Base-by-base conservation (phyloP, 1,139 yeast species). In the Candida sp. region DNA sequence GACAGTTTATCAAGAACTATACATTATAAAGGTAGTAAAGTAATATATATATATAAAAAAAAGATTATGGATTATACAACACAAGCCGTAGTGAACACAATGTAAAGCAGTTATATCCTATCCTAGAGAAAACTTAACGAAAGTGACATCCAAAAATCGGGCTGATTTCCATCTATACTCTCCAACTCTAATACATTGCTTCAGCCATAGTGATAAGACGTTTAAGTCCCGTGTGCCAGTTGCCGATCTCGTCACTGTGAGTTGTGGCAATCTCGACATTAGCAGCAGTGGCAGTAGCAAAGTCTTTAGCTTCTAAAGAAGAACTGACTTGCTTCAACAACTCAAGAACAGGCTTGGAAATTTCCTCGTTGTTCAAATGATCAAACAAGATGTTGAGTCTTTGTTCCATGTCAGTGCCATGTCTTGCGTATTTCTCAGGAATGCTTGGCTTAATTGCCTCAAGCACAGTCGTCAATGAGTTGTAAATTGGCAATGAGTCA, bases 161-260 rank as follows among this genome's bases (percentile, higher is more conserved):
- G 17, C 2, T 17, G 17, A 17, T 17, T 17, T 17, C 17, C 17
- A 17, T 17, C 17, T 17, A 17, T 17, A 17, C 17, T 17, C 17
- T 17, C 17, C 17, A 17, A 17, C 27, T 31, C 51, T 57, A 59
- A 48, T 60, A 67, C 64, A 75, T 67, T 17, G 83, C 86, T 59
- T 80, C 84, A 43, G 80, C 83, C 85, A 94, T 89, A 55, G 88
- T 90, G 55, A 94, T 85, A 59, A 94, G 80, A 61, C 98, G 84
- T 71, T 89, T 91, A 48, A 94, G 88, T 62, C 99, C 99, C 27
- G 90, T 85, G 74, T 90, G 85, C 99, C 99, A 94, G 61, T 88
- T 85, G 9, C 97, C 97, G 58, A 90, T 84, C 67, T 93, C 97
- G 42, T 82, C 85, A 46, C 87, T 81, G 59, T 83, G 81, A 39